Conservation (phyloP, 139 green algal species). For the Axilococcus clingmanii region DNA sequence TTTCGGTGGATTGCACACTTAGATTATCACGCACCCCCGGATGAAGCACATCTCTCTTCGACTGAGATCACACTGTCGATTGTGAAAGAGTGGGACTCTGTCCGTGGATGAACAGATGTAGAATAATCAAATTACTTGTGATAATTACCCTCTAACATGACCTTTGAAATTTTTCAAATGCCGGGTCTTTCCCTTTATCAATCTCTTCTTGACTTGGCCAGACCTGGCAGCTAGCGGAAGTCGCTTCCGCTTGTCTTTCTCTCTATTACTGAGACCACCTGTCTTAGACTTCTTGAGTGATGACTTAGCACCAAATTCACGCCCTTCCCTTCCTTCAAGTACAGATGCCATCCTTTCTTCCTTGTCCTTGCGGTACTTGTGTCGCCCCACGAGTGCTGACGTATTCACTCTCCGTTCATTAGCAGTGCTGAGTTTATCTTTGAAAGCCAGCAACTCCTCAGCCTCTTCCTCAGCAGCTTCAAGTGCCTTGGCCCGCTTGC, state of each 20-base stretch:
- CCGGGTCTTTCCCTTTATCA: slow-evolving; percentile 8
- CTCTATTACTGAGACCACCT: slow-evolving; percentile 71
- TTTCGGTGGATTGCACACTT: no score
- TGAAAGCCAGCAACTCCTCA: slow-evolving; percentile 48
- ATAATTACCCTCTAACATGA: slow-evolving; percentile 14
- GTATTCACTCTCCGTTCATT: slow-evolving; percentile 49
- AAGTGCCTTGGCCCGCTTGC: slow-evolving; percentile 30
- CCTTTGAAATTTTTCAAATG: slow-evolving; percentile 72
- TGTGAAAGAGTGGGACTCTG: no score
- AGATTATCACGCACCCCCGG: no score
- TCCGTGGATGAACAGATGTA: no score
- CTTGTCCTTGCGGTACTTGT: slow-evolving; percentile 63
- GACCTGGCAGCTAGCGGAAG: slow-evolving; percentile 76
- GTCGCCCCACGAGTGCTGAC: slow-evolving; percentile 45
- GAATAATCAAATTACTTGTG: no score
- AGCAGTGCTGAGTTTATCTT: slow-evolving; percentile 14
- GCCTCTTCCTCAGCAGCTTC: slow-evolving; percentile 67
- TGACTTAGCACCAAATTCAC: slow-evolving; percentile 57
- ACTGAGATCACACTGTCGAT: no score
- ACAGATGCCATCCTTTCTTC: slow-evolving; percentile 63
- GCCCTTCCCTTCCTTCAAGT: slow-evolving; percentile 61
- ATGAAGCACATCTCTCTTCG: no score
- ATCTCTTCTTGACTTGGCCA: slow-evolving; percentile 32
- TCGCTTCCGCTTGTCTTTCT: slow-evolving; percentile 84
- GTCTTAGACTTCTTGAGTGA: slow-evolving; percentile 73